Evolutionary conservation across 495 filamentous ascomycete species (phyloP), one percentile per base, ranked within the genome.

Genomic region (Halenospora varia): DNA sequence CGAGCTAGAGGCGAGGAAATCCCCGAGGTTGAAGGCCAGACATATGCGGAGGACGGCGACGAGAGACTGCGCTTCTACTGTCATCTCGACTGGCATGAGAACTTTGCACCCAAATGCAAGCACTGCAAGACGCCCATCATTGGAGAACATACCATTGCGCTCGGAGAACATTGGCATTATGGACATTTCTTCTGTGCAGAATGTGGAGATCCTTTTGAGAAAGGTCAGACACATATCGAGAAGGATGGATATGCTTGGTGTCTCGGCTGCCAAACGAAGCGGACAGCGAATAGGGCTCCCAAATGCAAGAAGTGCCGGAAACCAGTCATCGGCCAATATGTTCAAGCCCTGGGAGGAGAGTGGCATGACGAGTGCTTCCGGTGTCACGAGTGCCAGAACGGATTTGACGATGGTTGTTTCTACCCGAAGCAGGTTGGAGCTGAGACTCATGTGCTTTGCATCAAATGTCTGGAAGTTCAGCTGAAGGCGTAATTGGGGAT

Each of bases 161-260:
- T 94, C 63, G 94, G 95, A 18, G 85, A 87, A 18, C 90, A 96
- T 72, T 99, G 90, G 90, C 94, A 99, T 72, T 88, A 89, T 61
- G 94, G 94, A 1, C 94, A 99, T 75, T 99, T 99, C 77, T 99
- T 97, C 81, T 99, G 94, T 68, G 95, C 95, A 25, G 89, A 99
- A 78, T 99, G 94, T 73, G 94, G 94, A 60, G 94, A 99, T 79
- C 91, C 92, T 17, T 97, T 97, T 69, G 87, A 87, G 67, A 75
- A 78, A 15, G 76, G 81, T 40, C 92, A 84, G 51, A 91, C 92
- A 48, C 94, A 96, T 69, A 94, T 99, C 20, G 95, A 99, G 70
- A 96, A 95, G 70, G 93, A 97, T 62, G 93, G 93, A n/a, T 97
- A 95, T 73, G 94, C 94, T 26, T 99, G 95, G 95, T 99, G 94